A percentile compares a stretch with the other conserved stretches of the same genome.
Evolutionary conservation across 75 land plant genomes (phyloP).

Genomic region (Sequoiadendron giganteum): DNA sequence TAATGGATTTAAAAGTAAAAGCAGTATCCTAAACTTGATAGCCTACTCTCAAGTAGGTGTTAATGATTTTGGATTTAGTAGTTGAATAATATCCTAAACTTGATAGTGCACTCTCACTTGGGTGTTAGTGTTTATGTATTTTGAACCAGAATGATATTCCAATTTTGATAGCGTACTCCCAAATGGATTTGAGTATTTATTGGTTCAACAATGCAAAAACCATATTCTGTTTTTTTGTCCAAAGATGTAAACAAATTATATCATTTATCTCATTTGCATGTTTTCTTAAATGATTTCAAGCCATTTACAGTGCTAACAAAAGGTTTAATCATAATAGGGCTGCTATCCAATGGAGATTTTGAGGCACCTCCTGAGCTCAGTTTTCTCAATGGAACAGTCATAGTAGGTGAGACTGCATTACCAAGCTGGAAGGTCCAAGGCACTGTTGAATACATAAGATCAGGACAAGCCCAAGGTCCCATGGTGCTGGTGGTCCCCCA

Average conservation of each 20-base stretch:
- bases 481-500: conserved; percentile 54
- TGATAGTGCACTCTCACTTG: too few species aligned
- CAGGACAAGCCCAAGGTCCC: conserved; percentile 56
- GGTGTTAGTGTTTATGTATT: neutral
- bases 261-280: neutral
- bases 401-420: conserved; percentile 23
- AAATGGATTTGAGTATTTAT: neutral
- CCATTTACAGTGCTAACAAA: neutral
- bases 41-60: neutral
- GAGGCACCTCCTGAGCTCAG: conserved; percentile 44
- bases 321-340: conserved; percentile 23
- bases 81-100: neutral
- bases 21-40: neutral
- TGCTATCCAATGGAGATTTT: conserved; percentile 53
- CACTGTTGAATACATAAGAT: conserved; percentile 48
- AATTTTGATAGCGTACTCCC: neutral
- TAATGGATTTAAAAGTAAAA: neutral
- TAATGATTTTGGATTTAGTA: neutral
- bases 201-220: neutral
- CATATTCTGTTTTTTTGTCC: neutral
- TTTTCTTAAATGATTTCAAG: neutral
- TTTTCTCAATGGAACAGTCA: conserved; percentile 22
- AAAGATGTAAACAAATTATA: neutral
- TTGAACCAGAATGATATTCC: neutral
- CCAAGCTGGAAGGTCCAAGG: conserved; percentile 61